A percentile compares a stretch with the other conserved stretches of the same genome.
These are phyloP conservation scores for Rhodotorula taiwanensis DNA, from an alignment of 768 basidiomycete genomes.

Conservation along the genomic window DNA sequence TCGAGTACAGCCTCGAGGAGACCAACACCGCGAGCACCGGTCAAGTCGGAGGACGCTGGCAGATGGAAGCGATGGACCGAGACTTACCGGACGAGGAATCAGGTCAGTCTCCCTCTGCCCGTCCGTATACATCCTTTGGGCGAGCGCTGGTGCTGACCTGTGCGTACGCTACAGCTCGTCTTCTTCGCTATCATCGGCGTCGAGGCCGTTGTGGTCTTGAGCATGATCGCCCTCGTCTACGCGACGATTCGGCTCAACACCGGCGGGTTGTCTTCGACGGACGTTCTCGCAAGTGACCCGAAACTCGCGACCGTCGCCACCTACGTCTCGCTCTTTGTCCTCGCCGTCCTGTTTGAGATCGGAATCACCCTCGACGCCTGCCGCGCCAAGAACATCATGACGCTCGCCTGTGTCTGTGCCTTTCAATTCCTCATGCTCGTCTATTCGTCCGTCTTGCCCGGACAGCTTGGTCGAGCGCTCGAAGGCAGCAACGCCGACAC, in stretches of 20 bases:
- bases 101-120: constrained; percentile 14
- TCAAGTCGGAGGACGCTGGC: too few species aligned
- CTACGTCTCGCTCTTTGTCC: constrained; percentile 34
- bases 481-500: constrained; percentile 25
- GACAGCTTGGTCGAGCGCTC: constrained; percentile 22
- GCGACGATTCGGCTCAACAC: constrained; percentile 13
- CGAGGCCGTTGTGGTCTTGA: constrained; percentile 16
- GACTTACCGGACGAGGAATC: constrained; percentile 24
- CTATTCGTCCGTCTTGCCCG: constrained; percentile 26
- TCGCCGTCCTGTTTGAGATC: constrained; percentile 33
- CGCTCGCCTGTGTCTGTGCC: constrained; percentile 5
- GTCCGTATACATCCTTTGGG: too few species aligned
- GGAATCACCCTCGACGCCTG: constrained; percentile 23
- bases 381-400: constrained; percentile 28
- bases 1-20: too few species aligned
- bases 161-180: constrained; percentile 1
- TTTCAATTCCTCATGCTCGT: constrained; percentile 29
- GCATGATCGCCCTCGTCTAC: constrained; percentile 33
- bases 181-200: constrained; percentile 21
- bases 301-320: constrained; percentile 30
- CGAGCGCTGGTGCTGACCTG: too few species aligned
- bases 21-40: too few species aligned
- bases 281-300: constrained; percentile 11
- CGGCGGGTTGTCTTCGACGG: constrained; percentile 4
- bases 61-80: too few species aligned